Percentiles rank a stretch among this genome's conserved stretches.
Conservation (phyloP, 2,329 filamentous ascomycete genomes). For the Escovopsis sp. region DNA sequence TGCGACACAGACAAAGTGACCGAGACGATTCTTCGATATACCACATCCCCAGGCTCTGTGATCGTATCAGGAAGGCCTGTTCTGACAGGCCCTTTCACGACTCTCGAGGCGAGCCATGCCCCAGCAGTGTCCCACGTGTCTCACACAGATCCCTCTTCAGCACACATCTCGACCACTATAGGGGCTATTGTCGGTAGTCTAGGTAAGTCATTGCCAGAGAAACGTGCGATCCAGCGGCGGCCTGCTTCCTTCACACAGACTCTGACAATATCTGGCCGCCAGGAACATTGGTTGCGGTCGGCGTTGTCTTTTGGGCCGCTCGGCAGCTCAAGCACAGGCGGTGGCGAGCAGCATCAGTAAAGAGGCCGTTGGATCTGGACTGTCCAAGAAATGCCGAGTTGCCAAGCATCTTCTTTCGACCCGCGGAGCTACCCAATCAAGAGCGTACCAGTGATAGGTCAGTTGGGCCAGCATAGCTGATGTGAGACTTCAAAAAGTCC, state of each 20-base stretch:
- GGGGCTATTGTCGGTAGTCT: slow-evolving; percentile 6
- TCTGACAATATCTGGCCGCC: neutral
- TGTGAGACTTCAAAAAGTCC: too few species aligned
- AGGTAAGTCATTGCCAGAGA: slow-evolving; percentile 3
- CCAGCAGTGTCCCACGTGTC: too few species aligned
- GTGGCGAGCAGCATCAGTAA: neutral
- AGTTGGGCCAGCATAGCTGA: too few species aligned
- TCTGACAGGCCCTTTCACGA: neutral
- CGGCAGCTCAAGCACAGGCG: neutral
- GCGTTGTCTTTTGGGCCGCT: slow-evolving; percentile 3
- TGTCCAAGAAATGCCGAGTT: too few species aligned
- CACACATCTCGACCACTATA: neutral
- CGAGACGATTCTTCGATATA: slow-evolving; percentile 9
- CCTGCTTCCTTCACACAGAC: too few species aligned
- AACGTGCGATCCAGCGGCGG: too few species aligned
- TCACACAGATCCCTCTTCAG: neutral
- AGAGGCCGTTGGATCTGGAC: too few species aligned
- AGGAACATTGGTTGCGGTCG: slow-evolving; percentile 2
- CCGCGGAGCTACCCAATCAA: too few species aligned
- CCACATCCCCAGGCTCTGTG: slow-evolving; percentile 1
- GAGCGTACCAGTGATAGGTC: too few species aligned
- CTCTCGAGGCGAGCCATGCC: too few species aligned
- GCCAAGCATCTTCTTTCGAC: too few species aligned
- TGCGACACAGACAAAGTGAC: slow-evolving; percentile 9
- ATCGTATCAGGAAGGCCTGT: neutral